A percentile compares a stretch with the other conserved stretches of the same genome.
Evolutionary conservation across 805 yeast genomes (phyloP).

Genomic region (Metschnikowia noctiluminum): DNA sequence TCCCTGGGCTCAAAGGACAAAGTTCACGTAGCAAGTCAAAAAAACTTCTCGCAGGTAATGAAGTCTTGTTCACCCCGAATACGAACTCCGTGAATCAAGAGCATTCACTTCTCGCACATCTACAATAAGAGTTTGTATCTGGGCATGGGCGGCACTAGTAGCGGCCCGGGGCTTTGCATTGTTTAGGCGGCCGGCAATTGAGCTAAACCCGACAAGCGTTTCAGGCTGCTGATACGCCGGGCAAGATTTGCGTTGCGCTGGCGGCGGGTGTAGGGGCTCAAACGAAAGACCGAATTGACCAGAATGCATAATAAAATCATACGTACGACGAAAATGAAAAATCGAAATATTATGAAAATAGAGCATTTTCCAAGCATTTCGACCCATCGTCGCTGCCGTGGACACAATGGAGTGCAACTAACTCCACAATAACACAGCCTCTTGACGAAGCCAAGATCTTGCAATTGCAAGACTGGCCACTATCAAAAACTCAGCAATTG

Average conservation of each 20-base stretch:
- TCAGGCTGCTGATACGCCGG: conserved; percentile 3
- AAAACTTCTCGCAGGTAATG: too few relatives aligned
- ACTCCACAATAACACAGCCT: not conserved
- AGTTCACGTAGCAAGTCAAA: too few relatives aligned
- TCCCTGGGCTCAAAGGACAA: not conserved
- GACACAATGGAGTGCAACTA: not conserved
- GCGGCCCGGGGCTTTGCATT: not conserved
- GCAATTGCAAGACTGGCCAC: not conserved
- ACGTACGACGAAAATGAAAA: too few relatives aligned
- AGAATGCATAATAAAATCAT: too few relatives aligned
- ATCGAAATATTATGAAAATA: too few relatives aligned
- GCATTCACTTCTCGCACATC: not conserved
- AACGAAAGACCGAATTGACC: not conserved
- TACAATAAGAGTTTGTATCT: not conserved
- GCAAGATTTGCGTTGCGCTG: conserved; percentile 2
- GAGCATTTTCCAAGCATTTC: too few relatives aligned
- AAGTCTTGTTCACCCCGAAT: not conserved
- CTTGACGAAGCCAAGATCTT: not conserved
- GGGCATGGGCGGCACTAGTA: not conserved
- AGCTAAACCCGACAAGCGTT: conserved; percentile 1
- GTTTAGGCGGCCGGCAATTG: not conserved
- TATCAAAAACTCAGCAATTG: too few relatives aligned
- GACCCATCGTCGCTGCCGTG: not conserved
- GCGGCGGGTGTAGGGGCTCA: not conserved
- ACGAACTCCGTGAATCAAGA: not conserved